Conservation (phyloP, 768 basidiomycete species). For the Pleurotus eryngii region DNA sequence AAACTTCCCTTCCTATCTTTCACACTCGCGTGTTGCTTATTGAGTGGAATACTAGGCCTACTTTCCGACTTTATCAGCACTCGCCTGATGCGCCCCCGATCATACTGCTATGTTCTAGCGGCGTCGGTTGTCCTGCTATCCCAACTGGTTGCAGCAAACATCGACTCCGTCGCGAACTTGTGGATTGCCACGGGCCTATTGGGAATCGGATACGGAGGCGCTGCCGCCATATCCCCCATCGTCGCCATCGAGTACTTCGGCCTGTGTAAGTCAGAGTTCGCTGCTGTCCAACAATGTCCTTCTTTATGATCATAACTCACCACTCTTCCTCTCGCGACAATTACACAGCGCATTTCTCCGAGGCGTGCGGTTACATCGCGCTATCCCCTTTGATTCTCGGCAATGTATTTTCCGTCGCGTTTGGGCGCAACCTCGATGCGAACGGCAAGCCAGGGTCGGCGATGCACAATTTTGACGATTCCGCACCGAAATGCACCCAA, state of each 20-base stretch:
- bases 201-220: constrained; percentile 69
- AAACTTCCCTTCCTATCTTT: constrained; percentile 1
- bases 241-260: constrained; percentile 89
- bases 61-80: constrained; percentile 63
- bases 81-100: constrained; percentile 56
- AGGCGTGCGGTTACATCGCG: constrained; percentile 83
- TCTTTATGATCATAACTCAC: background rate
- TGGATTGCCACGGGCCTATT: constrained; percentile 64
- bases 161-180: constrained; percentile 54
- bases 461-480: background rate
- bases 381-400: constrained; percentile 73
- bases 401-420: constrained; percentile 79
- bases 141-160: constrained; percentile 55
- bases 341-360: constrained; percentile 61
- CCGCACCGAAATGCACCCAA: constrained; percentile 44
- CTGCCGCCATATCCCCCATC: constrained; percentile 70
- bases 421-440: constrained; percentile 77
- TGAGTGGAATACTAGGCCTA: constrained; percentile 41
- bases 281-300: background rate
- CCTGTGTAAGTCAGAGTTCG: constrained; percentile 49
- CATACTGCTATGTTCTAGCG: constrained; percentile 65
- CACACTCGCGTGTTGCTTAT: background rate
- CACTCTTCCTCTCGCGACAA: background rate
- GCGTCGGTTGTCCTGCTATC: constrained; percentile 67
- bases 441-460: constrained; percentile 36